These are phyloP conservation scores for Acanthamoeba lenticulata DNA, from an alignment of 208 protist genomes.

Conservation along the genomic window DNA sequence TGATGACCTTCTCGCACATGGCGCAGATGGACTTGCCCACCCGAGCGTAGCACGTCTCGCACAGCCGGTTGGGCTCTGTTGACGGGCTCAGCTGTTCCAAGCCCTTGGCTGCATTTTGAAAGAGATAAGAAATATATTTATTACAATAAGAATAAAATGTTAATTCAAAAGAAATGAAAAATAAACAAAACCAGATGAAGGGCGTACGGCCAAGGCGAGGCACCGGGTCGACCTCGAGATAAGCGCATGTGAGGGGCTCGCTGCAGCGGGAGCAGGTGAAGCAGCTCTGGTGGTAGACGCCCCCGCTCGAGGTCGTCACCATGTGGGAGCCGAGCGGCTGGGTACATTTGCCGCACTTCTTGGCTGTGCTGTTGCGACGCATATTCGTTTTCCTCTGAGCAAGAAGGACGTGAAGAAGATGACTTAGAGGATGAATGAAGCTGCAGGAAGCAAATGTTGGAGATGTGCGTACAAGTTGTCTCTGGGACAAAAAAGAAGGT, in stretches of 20 bases:
- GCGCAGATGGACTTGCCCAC: background rate
- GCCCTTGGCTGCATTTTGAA: background rate
- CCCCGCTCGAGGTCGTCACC: background rate
- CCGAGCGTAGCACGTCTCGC: background rate
- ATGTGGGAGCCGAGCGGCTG: background rate
- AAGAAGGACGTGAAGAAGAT: background rate
- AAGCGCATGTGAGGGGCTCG: background rate
- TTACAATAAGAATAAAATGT: too few relatives aligned
- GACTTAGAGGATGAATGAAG: background rate
- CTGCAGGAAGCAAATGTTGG: too few relatives aligned
- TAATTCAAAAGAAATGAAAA: background rate
- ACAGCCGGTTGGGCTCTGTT: background rate
- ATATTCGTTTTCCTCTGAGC: background rate
- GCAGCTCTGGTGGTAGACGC: constrained; percentile 1
- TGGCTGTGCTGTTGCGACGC: background rate
- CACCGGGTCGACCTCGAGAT: background rate
- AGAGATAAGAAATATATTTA: too few relatives aligned
- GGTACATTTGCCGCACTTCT: background rate
- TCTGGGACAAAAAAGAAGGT: too few relatives aligned
- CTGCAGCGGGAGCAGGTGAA: background rate
- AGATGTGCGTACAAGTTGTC: too few relatives aligned
- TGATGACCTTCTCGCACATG: background rate
- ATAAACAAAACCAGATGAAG: background rate
- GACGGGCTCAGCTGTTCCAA: background rate
- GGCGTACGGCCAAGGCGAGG: background rate